Conservation (phyloP, 78 protist species). For the Reticulomyxa filosa region DNA sequence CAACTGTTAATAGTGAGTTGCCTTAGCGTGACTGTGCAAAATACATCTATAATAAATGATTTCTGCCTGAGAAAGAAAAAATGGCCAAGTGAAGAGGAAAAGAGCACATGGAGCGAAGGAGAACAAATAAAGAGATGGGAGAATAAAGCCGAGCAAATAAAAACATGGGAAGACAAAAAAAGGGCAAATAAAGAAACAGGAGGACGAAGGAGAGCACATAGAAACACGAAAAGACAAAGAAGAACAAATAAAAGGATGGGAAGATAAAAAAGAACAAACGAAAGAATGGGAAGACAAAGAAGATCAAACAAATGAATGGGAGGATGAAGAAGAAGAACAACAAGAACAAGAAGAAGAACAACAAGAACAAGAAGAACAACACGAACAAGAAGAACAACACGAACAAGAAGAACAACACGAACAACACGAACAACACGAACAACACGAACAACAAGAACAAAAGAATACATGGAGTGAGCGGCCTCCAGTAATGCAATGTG, state of each 20-base stretch:
- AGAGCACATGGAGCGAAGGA: slow-evolving; percentile 8
- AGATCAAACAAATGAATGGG: no score
- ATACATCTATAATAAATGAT: background rate
- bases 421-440: no score
- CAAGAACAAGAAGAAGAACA: slow-evolving; percentile 21
- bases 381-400: no score
- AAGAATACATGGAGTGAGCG: no score
- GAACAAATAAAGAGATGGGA: slow-evolving; percentile 23
- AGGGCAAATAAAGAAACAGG: background rate
- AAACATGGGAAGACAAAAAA: background rate
- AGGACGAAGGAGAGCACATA: background rate
- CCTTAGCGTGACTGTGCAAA: background rate
- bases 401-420: no score
- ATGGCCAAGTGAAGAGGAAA: background rate
- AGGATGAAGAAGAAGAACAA: background rate
- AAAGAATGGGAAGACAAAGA: no score
- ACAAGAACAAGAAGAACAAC: no score
- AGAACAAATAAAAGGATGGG: background rate
- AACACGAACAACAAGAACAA: no score
- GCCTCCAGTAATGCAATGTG: no score
- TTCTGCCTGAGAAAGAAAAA: background rate
- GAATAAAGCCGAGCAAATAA: slow-evolving; percentile 17
- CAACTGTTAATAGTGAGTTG: background rate
- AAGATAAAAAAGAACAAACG: no score
- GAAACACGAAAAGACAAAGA: slow-evolving; percentile 1